phyloP scores from a whole-genome alignment of 2,329 filamentous ascomycete species.

The Chrysoporthe puriensis region DNA sequence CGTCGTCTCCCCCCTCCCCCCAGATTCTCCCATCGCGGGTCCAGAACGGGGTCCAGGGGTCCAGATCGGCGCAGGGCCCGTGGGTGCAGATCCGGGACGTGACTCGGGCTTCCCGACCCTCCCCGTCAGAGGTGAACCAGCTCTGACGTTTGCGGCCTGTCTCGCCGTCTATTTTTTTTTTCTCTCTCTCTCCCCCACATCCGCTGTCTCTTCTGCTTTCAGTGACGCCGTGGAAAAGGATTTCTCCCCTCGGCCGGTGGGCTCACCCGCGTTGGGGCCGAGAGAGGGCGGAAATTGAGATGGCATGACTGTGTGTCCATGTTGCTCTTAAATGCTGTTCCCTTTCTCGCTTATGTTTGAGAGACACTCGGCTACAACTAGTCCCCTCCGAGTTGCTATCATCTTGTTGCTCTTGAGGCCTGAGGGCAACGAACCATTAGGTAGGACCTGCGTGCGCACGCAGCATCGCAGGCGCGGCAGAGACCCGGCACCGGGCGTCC shows the following conservation, averaged over 20 bases:
- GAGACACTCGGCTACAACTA: not conserved
- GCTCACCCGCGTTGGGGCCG: not conserved
- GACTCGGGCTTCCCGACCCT: too few species aligned
- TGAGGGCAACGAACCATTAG: too few species aligned
- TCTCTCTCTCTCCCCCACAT: not conserved
- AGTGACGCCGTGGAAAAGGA: too few species aligned
- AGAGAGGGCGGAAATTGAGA: not conserved
- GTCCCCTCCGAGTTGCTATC: too few species aligned
- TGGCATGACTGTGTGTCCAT: not conserved
- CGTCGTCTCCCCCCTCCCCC: not conserved
- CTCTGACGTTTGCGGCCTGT: not conserved
- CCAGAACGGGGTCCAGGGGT: slow-evolving; percentile 2
- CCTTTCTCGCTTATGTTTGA: not conserved
- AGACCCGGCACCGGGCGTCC: too few species aligned
- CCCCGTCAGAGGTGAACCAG: not conserved
- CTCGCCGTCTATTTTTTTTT: not conserved
- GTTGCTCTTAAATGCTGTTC: not conserved
- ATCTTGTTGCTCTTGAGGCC: too few species aligned
- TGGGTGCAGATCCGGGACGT: not conserved
- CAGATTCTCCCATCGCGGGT: not conserved
- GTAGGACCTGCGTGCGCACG: too few species aligned
- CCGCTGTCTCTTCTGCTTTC: too few species aligned
- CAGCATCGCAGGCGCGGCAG: too few species aligned
- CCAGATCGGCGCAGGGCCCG: not conserved
- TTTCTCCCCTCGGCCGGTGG: too few species aligned